A percentile compares a stretch with the other conserved stretches of the same genome.
Evolutionary conservation across 805 yeast species (phyloP).

Genomic region (Isabelozyma heimii): DNA sequence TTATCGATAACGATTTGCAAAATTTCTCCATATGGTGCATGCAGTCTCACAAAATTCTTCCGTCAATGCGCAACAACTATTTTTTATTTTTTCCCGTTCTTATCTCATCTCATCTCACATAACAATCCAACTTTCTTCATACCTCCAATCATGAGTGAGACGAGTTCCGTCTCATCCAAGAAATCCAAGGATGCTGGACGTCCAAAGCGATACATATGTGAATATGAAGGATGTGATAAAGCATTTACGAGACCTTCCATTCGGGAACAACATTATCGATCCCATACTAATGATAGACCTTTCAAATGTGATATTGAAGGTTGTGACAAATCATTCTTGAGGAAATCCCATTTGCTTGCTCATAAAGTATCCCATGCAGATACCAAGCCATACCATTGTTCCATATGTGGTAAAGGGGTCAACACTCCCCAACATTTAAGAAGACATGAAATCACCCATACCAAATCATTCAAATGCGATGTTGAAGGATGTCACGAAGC

Average conservation of each 20-base stretch:
- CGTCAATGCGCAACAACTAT: too few species aligned
- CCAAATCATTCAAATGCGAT: constrained; percentile 57
- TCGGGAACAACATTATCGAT: constrained; percentile 74
- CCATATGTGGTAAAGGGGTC: constrained; percentile 78
- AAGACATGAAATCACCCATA: constrained; percentile 83
- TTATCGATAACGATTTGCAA: too few species aligned
- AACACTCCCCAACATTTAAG: constrained; percentile 75
- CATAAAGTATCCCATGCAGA: constrained; percentile 66
- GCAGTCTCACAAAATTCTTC: too few species aligned
- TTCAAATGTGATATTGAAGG: constrained; percentile 53
- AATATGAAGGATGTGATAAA: constrained; percentile 65
- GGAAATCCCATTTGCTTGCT: constrained; percentile 79
- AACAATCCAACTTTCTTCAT: background rate
- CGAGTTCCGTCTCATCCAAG: constrained; percentile 10
- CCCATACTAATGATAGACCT: constrained; percentile 81
- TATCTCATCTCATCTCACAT: background rate
- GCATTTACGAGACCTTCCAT: constrained; percentile 79
- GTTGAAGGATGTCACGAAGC: constrained; percentile 61
- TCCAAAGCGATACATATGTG: constrained; percentile 64
- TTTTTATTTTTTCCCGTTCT: background rate
- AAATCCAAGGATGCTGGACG: constrained; percentile 28
- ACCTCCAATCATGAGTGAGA: constrained; percentile 7
- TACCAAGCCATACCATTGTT: constrained; percentile 70
- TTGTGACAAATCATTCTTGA: constrained; percentile 65
- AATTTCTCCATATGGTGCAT: too few species aligned